phyloP scores from a whole-genome alignment of 805 yeast species.

The Saccharomyces eubayanus region DNA sequence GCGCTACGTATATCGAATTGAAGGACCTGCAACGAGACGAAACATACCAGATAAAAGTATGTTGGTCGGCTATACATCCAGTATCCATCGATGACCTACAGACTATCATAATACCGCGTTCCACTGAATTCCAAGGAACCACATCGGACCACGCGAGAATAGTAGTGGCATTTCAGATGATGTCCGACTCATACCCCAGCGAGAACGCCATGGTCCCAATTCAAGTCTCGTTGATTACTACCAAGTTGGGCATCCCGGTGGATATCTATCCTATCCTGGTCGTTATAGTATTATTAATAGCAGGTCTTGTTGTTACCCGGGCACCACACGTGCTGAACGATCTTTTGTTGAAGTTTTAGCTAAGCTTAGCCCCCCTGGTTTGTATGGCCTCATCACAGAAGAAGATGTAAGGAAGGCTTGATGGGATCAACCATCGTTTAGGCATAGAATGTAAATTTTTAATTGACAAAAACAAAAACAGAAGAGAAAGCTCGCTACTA shows the following conservation, averaged over 20 bases:
- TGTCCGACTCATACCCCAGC: background rate
- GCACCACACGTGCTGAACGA: background rate
- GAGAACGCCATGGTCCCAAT: conserved; percentile 9
- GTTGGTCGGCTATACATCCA: conserved; percentile 29
- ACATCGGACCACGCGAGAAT: background rate
- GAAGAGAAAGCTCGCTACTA: background rate
- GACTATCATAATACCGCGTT: conserved; percentile 9
- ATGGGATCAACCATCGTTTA: background rate
- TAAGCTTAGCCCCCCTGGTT: background rate
- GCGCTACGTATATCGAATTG: conserved; percentile 10
- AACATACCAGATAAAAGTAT: conserved; percentile 19
- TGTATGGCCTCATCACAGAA: background rate
- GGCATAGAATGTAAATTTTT: background rate
- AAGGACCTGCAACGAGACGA: conserved; percentile 10
- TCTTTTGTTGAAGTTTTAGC: background rate
- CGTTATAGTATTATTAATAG: background rate
- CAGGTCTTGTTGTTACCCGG: background rate
- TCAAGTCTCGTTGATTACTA: conserved; percentile 14
- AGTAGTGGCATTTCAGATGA: background rate
- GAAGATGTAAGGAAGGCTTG: background rate
- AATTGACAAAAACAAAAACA: background rate
- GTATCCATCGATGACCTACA: conserved; percentile 11
- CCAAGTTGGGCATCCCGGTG: conserved; percentile 18
- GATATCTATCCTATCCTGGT: conserved; percentile 9
- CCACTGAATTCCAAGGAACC: conserved; percentile 7